These are phyloP conservation scores for Guyanaporus albipodus DNA, from an alignment of 768 basidiomycete genomes.

Conservation along the genomic window DNA sequence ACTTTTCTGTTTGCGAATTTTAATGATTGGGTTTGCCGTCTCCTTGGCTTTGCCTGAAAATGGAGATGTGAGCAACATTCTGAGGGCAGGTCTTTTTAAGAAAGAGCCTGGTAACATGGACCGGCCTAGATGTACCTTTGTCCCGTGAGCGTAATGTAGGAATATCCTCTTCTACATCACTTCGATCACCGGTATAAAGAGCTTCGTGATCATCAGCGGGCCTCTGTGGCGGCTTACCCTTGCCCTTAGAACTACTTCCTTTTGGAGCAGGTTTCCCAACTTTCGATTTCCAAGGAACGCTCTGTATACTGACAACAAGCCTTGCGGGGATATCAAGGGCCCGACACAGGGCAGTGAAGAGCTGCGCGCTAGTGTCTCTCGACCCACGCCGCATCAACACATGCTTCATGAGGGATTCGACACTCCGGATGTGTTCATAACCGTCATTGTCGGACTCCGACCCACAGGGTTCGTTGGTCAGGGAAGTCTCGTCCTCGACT, in stretches of 20 bases:
- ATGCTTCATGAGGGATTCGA: constrained; percentile 93
- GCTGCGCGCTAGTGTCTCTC: constrained; percentile 81
- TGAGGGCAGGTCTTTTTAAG: constrained; percentile 1
- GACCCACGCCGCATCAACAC: constrained; percentile 75
- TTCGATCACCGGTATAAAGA: constrained; percentile 33
- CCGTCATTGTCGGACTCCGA: constrained; percentile 42
- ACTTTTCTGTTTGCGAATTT: constrained; percentile 52
- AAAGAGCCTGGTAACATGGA: constrained; percentile 1
- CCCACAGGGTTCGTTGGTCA: constrained; percentile 32
- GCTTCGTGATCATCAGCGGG: constrained; percentile 20
- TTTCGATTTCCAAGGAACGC: constrained; percentile 82
- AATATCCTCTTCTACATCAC: constrained; percentile 38
- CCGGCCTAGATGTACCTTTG: constrained; percentile 31
- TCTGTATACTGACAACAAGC: constrained; percentile 86
- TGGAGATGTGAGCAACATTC: constrained; percentile 7
- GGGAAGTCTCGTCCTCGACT: constrained; percentile 43
- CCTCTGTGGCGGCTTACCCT: constrained; percentile 29
- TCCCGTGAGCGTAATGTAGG: constrained; percentile 28
- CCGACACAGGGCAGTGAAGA: constrained; percentile 88
- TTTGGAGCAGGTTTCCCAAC: constrained; percentile 48
- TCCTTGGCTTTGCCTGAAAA: constrained; percentile 53
- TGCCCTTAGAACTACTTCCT: constrained; percentile 38
- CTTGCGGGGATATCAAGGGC: constrained; percentile 83
- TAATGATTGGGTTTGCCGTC: constrained; percentile 52
- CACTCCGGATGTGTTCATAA: constrained; percentile 65